Conservation (phyloP, 169 alveolate species). For the Miamiensis avidus region DNA sequence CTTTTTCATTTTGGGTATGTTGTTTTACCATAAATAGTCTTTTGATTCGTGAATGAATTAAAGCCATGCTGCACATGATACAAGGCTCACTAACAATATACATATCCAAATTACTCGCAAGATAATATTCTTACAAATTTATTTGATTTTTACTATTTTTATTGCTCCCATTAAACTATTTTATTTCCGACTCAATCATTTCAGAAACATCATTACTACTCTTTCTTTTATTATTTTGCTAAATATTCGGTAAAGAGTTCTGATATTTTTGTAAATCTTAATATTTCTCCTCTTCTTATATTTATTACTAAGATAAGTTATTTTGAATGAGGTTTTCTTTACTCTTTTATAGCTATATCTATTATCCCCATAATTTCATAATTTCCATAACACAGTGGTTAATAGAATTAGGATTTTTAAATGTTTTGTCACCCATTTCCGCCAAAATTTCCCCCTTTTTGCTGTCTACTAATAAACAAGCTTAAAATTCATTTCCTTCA, state of each 20-base stretch:
- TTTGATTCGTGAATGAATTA: constrained; percentile 27
- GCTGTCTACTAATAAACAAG: neutral
- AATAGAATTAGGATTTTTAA: neutral
- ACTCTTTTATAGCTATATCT: neutral
- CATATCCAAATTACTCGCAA: neutral
- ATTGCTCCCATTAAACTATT: neutral
- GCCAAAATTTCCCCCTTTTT: too few relatives aligned
- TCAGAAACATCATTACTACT: too few relatives aligned
- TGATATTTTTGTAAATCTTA: too few relatives aligned
- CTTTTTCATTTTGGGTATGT: neutral
- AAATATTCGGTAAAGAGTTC: too few relatives aligned
- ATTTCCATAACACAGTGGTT: neutral
- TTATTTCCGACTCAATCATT: neutral
- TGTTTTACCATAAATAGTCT: neutral
- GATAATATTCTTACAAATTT: too few relatives aligned
- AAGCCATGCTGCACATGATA: constrained; percentile 38
- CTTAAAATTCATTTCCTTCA: neutral
- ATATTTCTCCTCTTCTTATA: too few relatives aligned
- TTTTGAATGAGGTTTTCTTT: too few relatives aligned
- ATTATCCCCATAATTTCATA: neutral
- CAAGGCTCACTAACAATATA: constrained; percentile 19
- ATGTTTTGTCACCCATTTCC: neutral
- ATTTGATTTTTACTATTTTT: too few relatives aligned
- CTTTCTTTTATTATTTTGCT: too few relatives aligned
- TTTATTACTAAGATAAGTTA: too few relatives aligned